Evolutionary conservation across 176 grass and related monocot species (phyloP), one percentile per base, ranked within the genome.

Genomic region (Avena atlantica): DNA sequence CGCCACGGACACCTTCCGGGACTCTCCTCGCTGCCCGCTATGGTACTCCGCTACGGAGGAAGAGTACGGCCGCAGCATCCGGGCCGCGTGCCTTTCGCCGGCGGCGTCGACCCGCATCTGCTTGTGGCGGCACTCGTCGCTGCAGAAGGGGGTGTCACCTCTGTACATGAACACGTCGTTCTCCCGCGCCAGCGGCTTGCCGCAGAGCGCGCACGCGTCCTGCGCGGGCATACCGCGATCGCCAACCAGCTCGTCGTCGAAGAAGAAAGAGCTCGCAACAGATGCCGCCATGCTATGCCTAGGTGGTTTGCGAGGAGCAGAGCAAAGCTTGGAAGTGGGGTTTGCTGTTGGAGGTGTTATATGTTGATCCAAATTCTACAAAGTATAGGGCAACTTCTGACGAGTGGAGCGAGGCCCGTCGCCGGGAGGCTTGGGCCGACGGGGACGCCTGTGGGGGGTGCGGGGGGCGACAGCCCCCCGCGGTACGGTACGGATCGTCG

Each of bases 141-240:
- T 94, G 81, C 92, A 94, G 87, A 76, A 94, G 45, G 92, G 92
- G 2, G 89, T 94, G 67, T 91, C 92, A 8, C 92, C 92, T 68
- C 48, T 85, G 92, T 92, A 92, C 90, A 92, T 93, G 84, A 90
- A 93, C 61, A 93, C 85, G 60, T 93, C 91, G 78, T 88, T 67
- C 76, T 93, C 74, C 3, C 79, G 56, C 16, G 76, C 40, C 47
- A 92, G 84, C 21, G 24, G 45, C 70, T 92, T 92, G 52, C 25
- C 72, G 87, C 91, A 92, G 42, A 92, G 87, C 84, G 91, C 85
- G 51, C 91, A 92, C 0, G 91, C 82, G 58, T 93, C 88, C 12
- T 90, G 58, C 23, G 79, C 78, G 69, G 78, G 70, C 50, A 29
- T 29, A 9, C 74, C 34, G 25, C 52, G 37, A 75, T 68, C 76